Evolutionary conservation across 768 basidiomycete species (phyloP).

Genomic region (Xerocomellus amylosporus): DNA sequence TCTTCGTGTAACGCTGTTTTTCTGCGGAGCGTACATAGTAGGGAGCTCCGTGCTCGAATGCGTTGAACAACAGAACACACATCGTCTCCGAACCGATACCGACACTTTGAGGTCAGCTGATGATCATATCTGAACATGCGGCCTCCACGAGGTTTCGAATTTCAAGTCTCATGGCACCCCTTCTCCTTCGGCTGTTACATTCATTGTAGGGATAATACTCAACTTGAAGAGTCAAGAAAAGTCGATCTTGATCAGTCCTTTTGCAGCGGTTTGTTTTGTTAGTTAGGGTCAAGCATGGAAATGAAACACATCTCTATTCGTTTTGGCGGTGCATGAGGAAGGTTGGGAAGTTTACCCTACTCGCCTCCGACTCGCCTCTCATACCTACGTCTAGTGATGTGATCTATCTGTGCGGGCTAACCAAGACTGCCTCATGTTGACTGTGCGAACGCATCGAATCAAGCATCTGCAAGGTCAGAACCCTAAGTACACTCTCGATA

Average conservation of each 20-base stretch:
- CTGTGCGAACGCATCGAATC: constrained; percentile 12
- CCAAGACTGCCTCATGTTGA: neutral
- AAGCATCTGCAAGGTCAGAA: constrained; percentile 23
- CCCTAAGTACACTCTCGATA: constrained; percentile 12
- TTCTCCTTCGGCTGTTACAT: neutral
- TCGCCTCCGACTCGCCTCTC: constrained; percentile 1
- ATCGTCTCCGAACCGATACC: constrained; percentile 7
- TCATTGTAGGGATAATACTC: neutral
- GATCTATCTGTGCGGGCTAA: neutral
- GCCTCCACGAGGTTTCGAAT: constrained; percentile 23
- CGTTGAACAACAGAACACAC: neutral
- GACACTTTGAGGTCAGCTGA: constrained; percentile 16
- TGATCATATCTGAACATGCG: constrained; percentile 23
- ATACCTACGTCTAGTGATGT: neutral
- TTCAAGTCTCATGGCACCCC: constrained; percentile 8
- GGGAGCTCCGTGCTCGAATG: constrained; percentile 7
- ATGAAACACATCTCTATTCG: neutral
- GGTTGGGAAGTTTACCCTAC: neutral
- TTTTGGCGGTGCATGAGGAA: neutral
- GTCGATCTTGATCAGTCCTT: constrained; percentile 15
- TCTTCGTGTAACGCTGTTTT: neutral
- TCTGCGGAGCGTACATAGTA: neutral
- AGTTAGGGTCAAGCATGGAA: neutral
- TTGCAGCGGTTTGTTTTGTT: constrained; percentile 3
- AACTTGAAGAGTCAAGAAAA: neutral